phyloP scores from a whole-genome alignment of 768 basidiomycete species.

The Suillus plorans region DNA sequence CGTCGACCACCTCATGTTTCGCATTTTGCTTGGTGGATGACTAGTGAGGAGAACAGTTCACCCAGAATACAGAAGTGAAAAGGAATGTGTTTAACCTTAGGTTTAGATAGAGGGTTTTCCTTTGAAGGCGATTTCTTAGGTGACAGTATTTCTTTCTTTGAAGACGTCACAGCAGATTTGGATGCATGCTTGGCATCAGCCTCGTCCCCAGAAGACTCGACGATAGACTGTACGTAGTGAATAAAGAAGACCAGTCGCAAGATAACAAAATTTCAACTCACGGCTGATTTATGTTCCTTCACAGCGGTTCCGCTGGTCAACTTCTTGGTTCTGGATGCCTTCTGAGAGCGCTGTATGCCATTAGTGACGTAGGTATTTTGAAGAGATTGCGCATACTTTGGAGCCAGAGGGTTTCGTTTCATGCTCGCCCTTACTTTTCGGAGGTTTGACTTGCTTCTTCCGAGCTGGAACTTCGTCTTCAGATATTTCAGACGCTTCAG shows the following conservation, averaged over 20 bases:
- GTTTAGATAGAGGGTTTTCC: constrained; percentile 12
- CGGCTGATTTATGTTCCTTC: constrained; percentile 10
- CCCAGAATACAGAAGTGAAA: not conserved
- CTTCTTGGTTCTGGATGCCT: not conserved
- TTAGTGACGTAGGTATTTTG: not conserved
- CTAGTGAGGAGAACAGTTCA: constrained; percentile 3
- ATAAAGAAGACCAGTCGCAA: not conserved
- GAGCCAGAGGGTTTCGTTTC: not conserved
- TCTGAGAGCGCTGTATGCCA: not conserved
- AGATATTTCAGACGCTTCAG: not conserved
- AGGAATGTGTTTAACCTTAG: not conserved
- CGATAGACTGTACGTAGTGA: constrained; percentile 17
- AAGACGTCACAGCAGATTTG: not conserved
- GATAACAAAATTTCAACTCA: not conserved
- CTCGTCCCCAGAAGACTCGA: constrained; percentile 32
- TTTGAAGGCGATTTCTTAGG: constrained; percentile 12
- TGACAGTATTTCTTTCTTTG: constrained; percentile 10
- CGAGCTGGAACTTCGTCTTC: not conserved
- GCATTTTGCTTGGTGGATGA: not conserved
- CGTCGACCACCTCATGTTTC: not conserved
- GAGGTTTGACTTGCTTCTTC: not conserved
- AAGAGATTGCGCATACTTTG: not conserved
- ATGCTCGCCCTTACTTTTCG: not conserved
- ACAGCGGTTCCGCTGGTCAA: not conserved
- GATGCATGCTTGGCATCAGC: constrained; percentile 4